Conservation (phyloP, 2,329 filamentous ascomycete genomes). For the Phyllosticta citrichinensis region DNA sequence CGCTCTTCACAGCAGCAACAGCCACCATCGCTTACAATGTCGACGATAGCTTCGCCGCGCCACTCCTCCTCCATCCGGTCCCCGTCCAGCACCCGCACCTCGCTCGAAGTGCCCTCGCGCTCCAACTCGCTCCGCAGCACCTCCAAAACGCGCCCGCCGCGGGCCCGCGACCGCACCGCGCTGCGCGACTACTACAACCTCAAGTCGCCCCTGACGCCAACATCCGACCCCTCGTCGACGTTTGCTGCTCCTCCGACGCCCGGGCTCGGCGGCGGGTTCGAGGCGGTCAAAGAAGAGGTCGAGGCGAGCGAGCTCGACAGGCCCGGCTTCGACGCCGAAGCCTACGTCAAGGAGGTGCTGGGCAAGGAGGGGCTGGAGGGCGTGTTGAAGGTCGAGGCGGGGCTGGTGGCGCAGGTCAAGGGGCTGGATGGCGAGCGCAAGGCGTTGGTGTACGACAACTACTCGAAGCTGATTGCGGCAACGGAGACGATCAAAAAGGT, state of each 20-base stretch:
- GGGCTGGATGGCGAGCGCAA: conserved; percentile 94
- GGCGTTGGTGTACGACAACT: conserved; percentile 95
- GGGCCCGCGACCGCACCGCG: conserved; percentile 78
- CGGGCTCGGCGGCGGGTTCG: conserved; percentile 15
- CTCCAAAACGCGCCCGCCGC: conserved; percentile 33
- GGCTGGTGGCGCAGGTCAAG: conserved; percentile 61
- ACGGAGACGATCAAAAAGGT: conserved; percentile 88
- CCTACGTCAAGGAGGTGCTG: conserved; percentile 54
- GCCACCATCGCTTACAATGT: conserved; percentile 32
- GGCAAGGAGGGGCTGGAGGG: conserved; percentile 56
- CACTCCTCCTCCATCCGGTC: conserved; percentile 51
- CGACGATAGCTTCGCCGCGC: conserved; percentile 49
- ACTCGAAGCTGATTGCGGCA: conserved; percentile 90
- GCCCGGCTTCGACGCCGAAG: conserved; percentile 60
- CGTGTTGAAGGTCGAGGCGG: conserved; percentile 59
- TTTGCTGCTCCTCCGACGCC: conserved; percentile 18
- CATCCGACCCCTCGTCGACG: conserved; percentile 13
- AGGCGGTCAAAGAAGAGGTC: conserved; percentile 43
- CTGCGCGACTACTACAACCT: conserved; percentile 94
- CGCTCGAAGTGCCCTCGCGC: conserved; percentile 46
- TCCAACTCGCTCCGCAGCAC: conserved; percentile 14
- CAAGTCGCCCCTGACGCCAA: conserved; percentile 37
- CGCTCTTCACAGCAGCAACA: not conserved
- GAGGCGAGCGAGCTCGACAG: conserved; percentile 61
- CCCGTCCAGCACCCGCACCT: conserved; percentile 66